phyloP scores from a whole-genome alignment of 495 filamentous ascomycete species.

The Cryomyces minteri region DNA sequence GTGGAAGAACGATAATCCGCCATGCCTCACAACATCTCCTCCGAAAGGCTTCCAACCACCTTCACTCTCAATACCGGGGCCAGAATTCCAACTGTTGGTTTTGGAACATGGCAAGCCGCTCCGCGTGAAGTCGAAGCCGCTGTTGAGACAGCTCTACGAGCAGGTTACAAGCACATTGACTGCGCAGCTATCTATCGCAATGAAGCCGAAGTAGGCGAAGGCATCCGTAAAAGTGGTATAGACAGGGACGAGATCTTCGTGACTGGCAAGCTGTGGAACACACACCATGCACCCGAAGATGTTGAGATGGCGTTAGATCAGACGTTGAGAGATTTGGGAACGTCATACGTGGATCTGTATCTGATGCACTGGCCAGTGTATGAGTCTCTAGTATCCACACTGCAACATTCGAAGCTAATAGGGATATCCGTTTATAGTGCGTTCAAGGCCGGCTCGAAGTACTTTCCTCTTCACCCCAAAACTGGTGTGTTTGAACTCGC shows the following conservation, averaged over 20 bases:
- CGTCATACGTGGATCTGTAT: slow-evolving; percentile 55
- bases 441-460: neutral
- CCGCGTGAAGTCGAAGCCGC: slow-evolving; percentile 18
- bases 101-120: slow-evolving; percentile 10
- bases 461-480: neutral
- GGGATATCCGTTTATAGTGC: neutral
- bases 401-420: too few relatives aligned
- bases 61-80: slow-evolving; percentile 5
- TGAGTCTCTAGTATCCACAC: too few relatives aligned
- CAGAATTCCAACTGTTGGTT: slow-evolving; percentile 11
- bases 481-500: neutral
- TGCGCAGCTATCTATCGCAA: slow-evolving; percentile 40
- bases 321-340: slow-evolving; percentile 35
- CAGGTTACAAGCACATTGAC: slow-evolving; percentile 48
- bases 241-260: slow-evolving; percentile 10
- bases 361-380: slow-evolving; percentile 51
- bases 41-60: too few relatives aligned
- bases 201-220: slow-evolving; percentile 37
- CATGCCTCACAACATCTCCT: too few relatives aligned
- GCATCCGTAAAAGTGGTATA: slow-evolving; percentile 21
- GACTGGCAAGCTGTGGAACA: slow-evolving; percentile 18
- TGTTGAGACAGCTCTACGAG: slow-evolving; percentile 34
- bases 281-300: slow-evolving; percentile 21
- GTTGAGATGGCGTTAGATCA: slow-evolving; percentile 29
- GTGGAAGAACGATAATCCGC: too few relatives aligned